A percentile compares a stretch with the other conserved stretches of the same genome.
Evolutionary conservation across 179 eudicot genomes (phyloP).

Genomic region (Corrigiola litoralis): DNA sequence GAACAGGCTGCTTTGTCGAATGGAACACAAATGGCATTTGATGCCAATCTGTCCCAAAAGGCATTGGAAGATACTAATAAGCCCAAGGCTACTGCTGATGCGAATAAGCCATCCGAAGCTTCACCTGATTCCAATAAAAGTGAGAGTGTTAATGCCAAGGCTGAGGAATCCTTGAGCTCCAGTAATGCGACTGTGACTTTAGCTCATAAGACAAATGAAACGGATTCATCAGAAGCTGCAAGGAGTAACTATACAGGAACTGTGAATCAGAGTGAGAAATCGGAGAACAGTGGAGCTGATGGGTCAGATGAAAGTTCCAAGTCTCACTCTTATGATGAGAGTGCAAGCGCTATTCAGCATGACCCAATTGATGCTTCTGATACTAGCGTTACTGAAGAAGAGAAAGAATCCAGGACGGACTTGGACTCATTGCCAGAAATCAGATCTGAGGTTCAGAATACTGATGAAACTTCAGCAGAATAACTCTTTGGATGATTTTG

Average conservation of each 20-base stretch:
- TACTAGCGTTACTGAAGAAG: conserved; percentile 30
- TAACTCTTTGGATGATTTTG: conserved; percentile 21
- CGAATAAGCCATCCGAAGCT: conserved; percentile 17
- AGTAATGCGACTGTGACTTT: conserved; percentile 16
- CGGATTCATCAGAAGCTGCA: conserved; percentile 16
- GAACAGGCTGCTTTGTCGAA: conserved; percentile 23
- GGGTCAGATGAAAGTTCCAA: conserved; percentile 28
- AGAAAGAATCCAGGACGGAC: conserved; percentile 39
- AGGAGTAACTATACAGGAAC: background rate
- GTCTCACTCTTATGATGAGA: conserved; percentile 25
- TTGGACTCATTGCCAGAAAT: conserved; percentile 51
- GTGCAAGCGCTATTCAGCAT: conserved; percentile 27
- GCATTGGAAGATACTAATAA: conserved; percentile 16
- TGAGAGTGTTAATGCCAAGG: conserved; percentile 20
- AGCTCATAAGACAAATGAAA: conserved; percentile 23
- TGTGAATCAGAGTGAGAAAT: conserved; percentile 18
- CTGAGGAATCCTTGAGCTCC: conserved; percentile 26
- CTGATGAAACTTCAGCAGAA: conserved; percentile 45
- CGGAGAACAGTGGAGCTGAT: conserved; percentile 23
- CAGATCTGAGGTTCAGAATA: conserved; percentile 42
- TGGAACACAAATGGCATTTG: conserved; percentile 26
- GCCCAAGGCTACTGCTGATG: conserved; percentile 19
- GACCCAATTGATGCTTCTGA: conserved; percentile 52
- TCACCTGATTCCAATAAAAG: conserved; percentile 17
- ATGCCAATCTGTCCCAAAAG: conserved; percentile 25